Evolutionary conservation across 2,329 filamentous ascomycete genomes (phyloP).

Genomic region (Thielaviopsis ethacetica): DNA sequence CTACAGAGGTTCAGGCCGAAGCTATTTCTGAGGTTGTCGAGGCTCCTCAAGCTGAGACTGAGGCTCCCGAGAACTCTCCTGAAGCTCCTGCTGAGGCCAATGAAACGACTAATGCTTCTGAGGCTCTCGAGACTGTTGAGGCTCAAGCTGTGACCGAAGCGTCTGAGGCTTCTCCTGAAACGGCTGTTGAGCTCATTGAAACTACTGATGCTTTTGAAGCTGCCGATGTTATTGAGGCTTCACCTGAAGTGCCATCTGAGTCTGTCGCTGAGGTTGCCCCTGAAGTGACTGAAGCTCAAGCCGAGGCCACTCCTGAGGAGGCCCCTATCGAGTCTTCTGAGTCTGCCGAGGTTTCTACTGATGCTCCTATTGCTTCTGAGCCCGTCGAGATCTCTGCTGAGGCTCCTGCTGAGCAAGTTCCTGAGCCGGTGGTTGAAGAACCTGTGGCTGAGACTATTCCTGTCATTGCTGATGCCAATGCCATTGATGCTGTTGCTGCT

Average conservation of each 20-base stretch:
- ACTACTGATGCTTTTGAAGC: neutral
- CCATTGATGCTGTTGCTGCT: neutral
- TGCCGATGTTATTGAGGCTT: constrained; percentile 10
- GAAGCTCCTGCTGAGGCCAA: constrained; percentile 1
- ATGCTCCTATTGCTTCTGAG: constrained; percentile 2
- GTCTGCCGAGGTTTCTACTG: neutral
- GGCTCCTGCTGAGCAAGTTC: neutral
- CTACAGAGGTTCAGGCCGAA: neutral
- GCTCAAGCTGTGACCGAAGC: neutral
- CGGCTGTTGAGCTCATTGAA: neutral
- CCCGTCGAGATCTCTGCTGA: neutral
- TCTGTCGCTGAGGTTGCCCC: neutral
- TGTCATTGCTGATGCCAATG: neutral
- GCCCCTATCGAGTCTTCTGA: neutral
- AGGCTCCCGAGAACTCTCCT: constrained; percentile 7
- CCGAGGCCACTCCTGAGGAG: neutral
- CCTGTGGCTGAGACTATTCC: constrained; percentile 14
- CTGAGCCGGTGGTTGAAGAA: constrained; percentile 20
- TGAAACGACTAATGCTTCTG: neutral
- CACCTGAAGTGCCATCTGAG: neutral
- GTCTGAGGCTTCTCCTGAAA: constrained; percentile 5
- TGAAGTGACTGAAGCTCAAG: neutral
- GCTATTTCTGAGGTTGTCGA: neutral
- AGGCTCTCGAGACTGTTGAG: constrained; percentile 9
- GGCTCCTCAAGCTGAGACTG: neutral